phyloP scores from a whole-genome alignment of 441 rosid species.

The Erodium moschatum region DNA sequence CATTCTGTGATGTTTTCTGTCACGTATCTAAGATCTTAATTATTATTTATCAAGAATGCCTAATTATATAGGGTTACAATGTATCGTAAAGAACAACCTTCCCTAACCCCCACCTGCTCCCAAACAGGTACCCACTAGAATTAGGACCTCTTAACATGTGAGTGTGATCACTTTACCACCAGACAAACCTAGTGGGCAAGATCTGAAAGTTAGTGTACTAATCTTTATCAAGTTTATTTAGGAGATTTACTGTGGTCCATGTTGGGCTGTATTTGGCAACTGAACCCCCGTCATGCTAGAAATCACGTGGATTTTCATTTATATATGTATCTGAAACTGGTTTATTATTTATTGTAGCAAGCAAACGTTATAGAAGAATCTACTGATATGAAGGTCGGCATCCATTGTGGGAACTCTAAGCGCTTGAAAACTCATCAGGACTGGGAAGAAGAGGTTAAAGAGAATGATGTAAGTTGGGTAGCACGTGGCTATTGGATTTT shows the following conservation, averaged over 20 bases:
- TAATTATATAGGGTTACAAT: too few relatives aligned
- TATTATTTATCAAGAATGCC: too few relatives aligned
- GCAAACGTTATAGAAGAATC: conserved; percentile 73
- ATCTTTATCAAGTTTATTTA: neutral
- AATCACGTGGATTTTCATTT: neutral
- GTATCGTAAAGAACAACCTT: too few relatives aligned
- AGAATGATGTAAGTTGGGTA: conserved; percentile 50
- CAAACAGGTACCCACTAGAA: too few relatives aligned
- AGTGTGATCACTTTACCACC: too few relatives aligned
- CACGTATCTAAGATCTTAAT: neutral
- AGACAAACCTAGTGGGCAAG: too few relatives aligned
- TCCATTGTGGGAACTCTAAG: conserved; percentile 50
- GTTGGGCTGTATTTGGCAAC: neutral
- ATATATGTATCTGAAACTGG: conserved; percentile 12
- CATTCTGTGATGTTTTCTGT: neutral
- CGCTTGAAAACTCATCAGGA: conserved; percentile 49
- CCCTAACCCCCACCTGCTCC: too few relatives aligned
- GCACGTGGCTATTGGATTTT: too few relatives aligned
- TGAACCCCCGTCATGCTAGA: neutral
- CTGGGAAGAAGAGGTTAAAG: conserved; percentile 69
- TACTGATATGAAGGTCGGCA: conserved; percentile 59
- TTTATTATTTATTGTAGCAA: conserved; percentile 49
- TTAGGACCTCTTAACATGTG: too few relatives aligned
- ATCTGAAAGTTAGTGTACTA: too few relatives aligned
- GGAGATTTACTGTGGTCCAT: neutral